phyloP scores from a whole-genome alignment of 176 grass and related monocot genomes.

The Dendrocalamus sinicus region DNA sequence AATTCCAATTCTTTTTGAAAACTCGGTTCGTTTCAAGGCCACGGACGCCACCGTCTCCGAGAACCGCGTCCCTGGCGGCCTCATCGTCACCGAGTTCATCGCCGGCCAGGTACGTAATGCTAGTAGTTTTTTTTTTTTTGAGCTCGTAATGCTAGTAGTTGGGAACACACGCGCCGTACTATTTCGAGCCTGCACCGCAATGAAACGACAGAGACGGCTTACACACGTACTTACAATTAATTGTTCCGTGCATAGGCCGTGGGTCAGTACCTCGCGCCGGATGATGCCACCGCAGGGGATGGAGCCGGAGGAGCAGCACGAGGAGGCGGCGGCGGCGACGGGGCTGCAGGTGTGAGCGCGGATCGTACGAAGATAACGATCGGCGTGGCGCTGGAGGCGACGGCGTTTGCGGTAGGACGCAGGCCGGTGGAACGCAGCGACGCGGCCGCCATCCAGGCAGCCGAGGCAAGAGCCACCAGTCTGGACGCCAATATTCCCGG shows the following conservation, averaged over 20 bases:
- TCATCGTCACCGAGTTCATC: too few species aligned
- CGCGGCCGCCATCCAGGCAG: conserved; percentile 73
- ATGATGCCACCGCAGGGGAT: not conserved
- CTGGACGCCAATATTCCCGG: conserved; percentile 41
- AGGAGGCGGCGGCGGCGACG: not conserved
- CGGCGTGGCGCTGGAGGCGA: conserved; percentile 69
- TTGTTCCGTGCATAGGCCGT: conserved; percentile 21
- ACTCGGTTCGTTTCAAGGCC: too few species aligned
- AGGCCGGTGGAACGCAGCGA: conserved; percentile 72
- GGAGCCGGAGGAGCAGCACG: not conserved
- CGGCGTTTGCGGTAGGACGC: conserved; percentile 36
- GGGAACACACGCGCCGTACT: too few species aligned
- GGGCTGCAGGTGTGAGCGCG: not conserved
- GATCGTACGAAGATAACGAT: conserved; percentile 53
- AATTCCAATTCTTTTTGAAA: too few species aligned
- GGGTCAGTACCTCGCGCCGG: conserved; percentile 38
- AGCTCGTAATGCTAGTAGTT: too few species aligned
- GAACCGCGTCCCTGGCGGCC: too few species aligned
- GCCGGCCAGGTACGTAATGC: too few species aligned
- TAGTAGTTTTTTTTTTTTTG: too few species aligned
- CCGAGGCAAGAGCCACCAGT: conserved; percentile 55
- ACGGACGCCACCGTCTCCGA: too few species aligned
- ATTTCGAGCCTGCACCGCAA: not conserved
- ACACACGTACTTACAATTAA: not conserved
- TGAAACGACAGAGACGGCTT: too few species aligned